Percentiles rank a stretch among this genome's conserved stretches.
phyloP scores from a whole-genome alignment of 2,329 filamentous ascomycete genomes.

The Colletotrichum siamense region DNA sequence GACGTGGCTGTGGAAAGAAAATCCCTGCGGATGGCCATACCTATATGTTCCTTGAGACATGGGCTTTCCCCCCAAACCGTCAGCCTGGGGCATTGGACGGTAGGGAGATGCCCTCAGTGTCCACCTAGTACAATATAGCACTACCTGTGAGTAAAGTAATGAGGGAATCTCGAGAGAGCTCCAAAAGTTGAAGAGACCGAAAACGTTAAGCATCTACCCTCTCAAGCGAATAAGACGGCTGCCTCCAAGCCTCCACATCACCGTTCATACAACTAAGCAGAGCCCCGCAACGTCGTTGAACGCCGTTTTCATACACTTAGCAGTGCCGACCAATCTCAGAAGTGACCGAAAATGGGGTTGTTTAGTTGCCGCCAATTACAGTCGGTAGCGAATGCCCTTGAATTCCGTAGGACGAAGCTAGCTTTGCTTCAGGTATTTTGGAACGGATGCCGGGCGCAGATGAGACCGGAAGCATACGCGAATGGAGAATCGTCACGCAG shows the following conservation, averaged over 20 bases:
- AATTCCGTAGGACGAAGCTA: not conserved
- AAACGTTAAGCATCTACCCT: not conserved
- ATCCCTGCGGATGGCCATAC: not conserved
- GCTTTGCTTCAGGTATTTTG: not conserved
- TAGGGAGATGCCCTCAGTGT: not conserved
- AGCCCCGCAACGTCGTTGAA: not conserved
- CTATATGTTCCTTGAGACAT: not conserved
- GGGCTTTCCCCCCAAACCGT: not conserved
- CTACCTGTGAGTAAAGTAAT: not conserved
- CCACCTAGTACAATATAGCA: not conserved
- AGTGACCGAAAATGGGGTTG: not conserved
- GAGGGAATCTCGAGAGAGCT: not conserved
- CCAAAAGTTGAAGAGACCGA: not conserved
- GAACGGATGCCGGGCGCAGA: not conserved
- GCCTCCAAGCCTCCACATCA: not conserved
- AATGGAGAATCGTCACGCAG: too few species aligned
- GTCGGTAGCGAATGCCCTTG: not conserved
- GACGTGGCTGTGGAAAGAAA: not conserved
- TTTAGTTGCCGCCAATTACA: not conserved
- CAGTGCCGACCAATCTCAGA: not conserved
- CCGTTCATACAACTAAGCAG: not conserved
- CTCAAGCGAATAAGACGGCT: not conserved
- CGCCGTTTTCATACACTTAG: not conserved
- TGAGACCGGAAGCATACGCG: not conserved
- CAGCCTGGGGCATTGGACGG: not conserved